Percentiles rank a stretch among this genome's conserved stretches.
Conservation (phyloP, 768 basidiomycete genomes). For the Tremella mesenterica region DNA sequence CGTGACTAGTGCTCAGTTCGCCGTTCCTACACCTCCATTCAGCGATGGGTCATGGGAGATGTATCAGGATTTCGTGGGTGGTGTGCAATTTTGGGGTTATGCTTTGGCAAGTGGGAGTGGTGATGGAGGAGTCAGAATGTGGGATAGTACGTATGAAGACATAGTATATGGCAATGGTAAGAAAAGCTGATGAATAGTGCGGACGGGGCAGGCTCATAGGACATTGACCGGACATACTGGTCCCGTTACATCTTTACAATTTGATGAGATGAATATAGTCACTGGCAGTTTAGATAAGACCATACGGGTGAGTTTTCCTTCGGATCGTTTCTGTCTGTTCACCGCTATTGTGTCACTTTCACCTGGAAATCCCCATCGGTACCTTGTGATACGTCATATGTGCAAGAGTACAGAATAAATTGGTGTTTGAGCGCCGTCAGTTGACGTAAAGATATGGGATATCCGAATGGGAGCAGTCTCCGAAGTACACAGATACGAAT, state of each 20-base stretch:
- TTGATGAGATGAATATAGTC: conserved; percentile 88
- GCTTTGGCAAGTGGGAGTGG: conserved; percentile 94
- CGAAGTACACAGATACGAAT: conserved; percentile 84
- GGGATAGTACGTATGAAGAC: conserved; percentile 73
- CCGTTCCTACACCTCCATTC: conserved; percentile 75
- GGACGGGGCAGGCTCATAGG: conserved; percentile 91
- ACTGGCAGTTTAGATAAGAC: conserved; percentile 92
- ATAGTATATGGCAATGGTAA: neutral
- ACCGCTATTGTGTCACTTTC: neutral
- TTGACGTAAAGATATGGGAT: conserved; percentile 73
- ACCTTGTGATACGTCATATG: neutral
- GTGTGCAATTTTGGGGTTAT: conserved; percentile 97
- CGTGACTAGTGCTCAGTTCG: conserved; percentile 56
- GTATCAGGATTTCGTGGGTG: conserved; percentile 95
- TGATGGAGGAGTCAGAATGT: conserved; percentile 96
- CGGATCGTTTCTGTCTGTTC: neutral
- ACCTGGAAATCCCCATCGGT: neutral
- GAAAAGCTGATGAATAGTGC: no score
- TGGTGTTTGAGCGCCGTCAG: neutral
- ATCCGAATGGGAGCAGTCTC: conserved; percentile 77
- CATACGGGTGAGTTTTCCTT: conserved; percentile 56
- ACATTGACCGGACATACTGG: conserved; percentile 86
- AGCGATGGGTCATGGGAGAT: conserved; percentile 87
- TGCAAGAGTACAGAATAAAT: neutral
- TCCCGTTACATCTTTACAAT: conserved; percentile 85